phyloP scores from a whole-genome alignment of 192 early-diverging fungal species.

The Coemansia sp. region DNA sequence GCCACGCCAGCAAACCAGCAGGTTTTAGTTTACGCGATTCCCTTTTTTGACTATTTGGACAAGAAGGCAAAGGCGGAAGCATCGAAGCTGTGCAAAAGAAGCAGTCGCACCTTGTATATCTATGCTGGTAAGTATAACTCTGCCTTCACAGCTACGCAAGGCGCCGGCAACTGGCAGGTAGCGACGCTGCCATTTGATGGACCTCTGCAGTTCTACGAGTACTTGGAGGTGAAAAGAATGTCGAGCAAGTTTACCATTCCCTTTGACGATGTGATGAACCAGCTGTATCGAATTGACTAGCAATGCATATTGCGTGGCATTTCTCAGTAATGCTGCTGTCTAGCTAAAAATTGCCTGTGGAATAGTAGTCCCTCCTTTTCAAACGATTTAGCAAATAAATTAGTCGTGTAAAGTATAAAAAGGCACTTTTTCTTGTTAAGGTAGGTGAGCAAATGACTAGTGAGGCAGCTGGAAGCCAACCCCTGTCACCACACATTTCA shows the following conservation, averaged over 20 bases:
- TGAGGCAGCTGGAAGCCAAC: no score
- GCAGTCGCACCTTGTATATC: not conserved
- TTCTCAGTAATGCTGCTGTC: no score
- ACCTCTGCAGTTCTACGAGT: not conserved
- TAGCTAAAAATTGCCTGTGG: no score
- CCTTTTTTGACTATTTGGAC: not conserved
- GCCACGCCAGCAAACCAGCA: not conserved
- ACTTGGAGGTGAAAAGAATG: not conserved
- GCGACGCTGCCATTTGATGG: not conserved
- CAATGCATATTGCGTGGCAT: not conserved
- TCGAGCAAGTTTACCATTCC: not conserved
- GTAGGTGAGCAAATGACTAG: not conserved
- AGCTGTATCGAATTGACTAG: not conserved
- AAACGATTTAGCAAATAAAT: not conserved
- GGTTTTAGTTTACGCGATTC: not conserved
- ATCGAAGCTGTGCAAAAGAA: not conserved
- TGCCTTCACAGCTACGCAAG: not conserved
- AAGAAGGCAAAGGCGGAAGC: not conserved
- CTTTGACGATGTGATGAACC: not conserved
- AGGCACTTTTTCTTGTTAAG: not conserved
- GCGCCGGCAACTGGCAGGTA: not conserved
- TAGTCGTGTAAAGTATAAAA: no score
- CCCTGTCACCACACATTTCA: no score
- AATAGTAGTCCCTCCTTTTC: no score
- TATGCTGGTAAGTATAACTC: not conserved